These are phyloP conservation scores for Epithemia pelagica DNA, from an alignment of 108 stramenopile genomes.

Conservation along the genomic window DNA sequence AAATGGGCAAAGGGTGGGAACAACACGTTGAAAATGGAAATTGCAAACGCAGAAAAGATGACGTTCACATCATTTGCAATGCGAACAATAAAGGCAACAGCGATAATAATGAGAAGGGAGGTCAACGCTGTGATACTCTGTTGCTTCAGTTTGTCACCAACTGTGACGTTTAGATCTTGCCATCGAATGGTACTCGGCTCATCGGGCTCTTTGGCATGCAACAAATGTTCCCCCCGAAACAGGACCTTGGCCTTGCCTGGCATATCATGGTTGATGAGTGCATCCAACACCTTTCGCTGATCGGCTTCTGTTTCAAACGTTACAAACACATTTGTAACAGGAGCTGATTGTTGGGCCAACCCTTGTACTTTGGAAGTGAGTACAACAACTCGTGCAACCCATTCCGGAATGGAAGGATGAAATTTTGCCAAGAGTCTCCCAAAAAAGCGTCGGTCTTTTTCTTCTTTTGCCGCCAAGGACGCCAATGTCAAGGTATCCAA, in stretches of 20 bases:
- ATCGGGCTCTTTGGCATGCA: slow-evolving; percentile 60
- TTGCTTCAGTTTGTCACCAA: slow-evolving; percentile 30
- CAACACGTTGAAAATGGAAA: slow-evolving; percentile 54
- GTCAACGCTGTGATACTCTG: slow-evolving; percentile 43
- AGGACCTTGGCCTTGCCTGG: slow-evolving; percentile 1
- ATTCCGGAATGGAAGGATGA: slow-evolving; percentile 48
- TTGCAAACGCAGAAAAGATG: slow-evolving; percentile 40
- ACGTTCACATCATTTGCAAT: slow-evolving; percentile 10
- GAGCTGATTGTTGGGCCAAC: slow-evolving; percentile 59
- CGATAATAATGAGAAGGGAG: slow-evolving; percentile 33
- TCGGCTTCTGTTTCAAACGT: slow-evolving; percentile 80
- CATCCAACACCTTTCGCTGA: slow-evolving; percentile 66
- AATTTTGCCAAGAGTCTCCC: slow-evolving; percentile 34
- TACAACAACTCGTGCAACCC: slow-evolving; percentile 39
- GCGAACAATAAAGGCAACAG: slow-evolving; percentile 38
- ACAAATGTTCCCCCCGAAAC: slow-evolving; percentile 42
- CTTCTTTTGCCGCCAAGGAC: slow-evolving; percentile 41
- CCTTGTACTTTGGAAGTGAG: slow-evolving; percentile 61
- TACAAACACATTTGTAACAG: slow-evolving; percentile 68
- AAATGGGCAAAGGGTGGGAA: slow-evolving; percentile 73
- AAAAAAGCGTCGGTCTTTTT: slow-evolving; percentile 35
- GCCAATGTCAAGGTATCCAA: slow-evolving; percentile 49
- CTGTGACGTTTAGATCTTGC: slow-evolving; percentile 64
- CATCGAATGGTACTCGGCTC: slow-evolving; percentile 76
- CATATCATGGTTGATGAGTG: slow-evolving; percentile 50